Base-by-base conservation (phyloP, 2,329 filamentous ascomycete genomes). In the Neoarthrinium moseri region DNA sequence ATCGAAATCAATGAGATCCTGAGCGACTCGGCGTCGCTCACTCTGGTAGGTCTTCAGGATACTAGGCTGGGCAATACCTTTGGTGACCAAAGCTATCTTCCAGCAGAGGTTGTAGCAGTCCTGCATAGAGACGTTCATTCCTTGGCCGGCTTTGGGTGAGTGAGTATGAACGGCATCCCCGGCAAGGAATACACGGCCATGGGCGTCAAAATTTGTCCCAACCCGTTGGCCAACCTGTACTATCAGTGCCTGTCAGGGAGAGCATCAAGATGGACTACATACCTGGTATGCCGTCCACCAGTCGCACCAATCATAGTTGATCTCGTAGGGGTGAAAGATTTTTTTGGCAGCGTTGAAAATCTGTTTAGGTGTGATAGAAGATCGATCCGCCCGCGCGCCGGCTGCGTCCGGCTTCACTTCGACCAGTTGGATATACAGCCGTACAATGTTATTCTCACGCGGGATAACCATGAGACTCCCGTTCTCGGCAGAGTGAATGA, bases 231-330 rank as follows among this genome's bases (percentile, higher is more conserved):
- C 83, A 34, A 88, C 84, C 52, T 86, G 75, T 22, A 48, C 27
- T 24, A 1, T 13, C 24, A 17, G n/a, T 11, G 18, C 3, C n/a
- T 26, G 6, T 12, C 33, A 29, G 26, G 26, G 26, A 8, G 8
- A n/a, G n/a, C n/a, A n/a, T n/a, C n/a, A 5, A 17, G 12, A 23
- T 15, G 4, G 8, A 15, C n/a, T 13, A 38, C 3, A 3, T 50
- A 83, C 78, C 52, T 84, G 80, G 56, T 87, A 87, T 0, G 79
- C 81, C 0, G 66, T 82, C 78, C 81, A 86, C 81, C 84, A 85
- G 55, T 84, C 78, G 48, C 79, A 80, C 42, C 85, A 72, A 17
- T 70, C 65, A 51, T 86, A 87, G 0, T 75, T 73, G 3, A 91
- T 65, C 26, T 73, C 80, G 59, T 86, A 87, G 0, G 84, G 84